A percentile compares a stretch with the other conserved stretches of the same genome.
Evolutionary conservation across 2,329 filamentous ascomycete species (phyloP).

Genomic region (Aspergillus ruber): DNA sequence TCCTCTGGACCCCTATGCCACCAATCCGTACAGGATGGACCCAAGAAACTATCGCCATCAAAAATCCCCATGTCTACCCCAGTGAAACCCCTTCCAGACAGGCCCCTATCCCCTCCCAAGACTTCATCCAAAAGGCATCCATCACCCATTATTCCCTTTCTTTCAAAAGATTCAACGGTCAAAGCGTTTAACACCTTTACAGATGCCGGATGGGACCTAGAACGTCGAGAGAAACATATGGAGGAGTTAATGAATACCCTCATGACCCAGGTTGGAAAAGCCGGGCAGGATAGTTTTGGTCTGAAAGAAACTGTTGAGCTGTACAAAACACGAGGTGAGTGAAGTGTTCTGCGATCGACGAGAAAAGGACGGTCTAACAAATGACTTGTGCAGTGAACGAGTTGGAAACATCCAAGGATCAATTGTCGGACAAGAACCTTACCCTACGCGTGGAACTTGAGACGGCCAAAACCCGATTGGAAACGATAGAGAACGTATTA

Average conservation of each 20-base stretch:
- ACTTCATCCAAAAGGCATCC: slow-evolving; percentile 30
- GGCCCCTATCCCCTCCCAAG: slow-evolving; percentile 18
- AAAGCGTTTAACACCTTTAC: slow-evolving; percentile 46
- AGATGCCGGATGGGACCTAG: slow-evolving; percentile 61
- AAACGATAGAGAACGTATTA: slow-evolving; percentile 42
- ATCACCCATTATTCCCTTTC: slow-evolving; percentile 44
- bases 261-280: slow-evolving; percentile 64
- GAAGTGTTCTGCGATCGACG: slow-evolving; percentile 1
- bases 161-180: slow-evolving; percentile 69
- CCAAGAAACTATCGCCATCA: slow-evolving; percentile 9
- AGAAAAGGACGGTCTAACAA: background rate
- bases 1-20: slow-evolving; percentile 7
- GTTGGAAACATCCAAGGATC: slow-evolving; percentile 48
- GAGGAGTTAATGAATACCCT: slow-evolving; percentile 67
- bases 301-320: slow-evolving; percentile 68
- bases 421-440: slow-evolving; percentile 48
- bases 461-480: slow-evolving; percentile 49
- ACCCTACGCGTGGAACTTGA: slow-evolving; percentile 63
- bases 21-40: slow-evolving; percentile 6
- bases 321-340: slow-evolving; percentile 68
- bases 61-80: slow-evolving; percentile 24
- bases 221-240: slow-evolving; percentile 68
- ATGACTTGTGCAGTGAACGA: slow-evolving; percentile 45
- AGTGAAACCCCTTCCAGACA: slow-evolving; percentile 30
- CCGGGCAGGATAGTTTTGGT: slow-evolving; percentile 60